phyloP scores from a whole-genome alignment of 371 early-diverging fungal genomes.

The Smittium culicis region DNA sequence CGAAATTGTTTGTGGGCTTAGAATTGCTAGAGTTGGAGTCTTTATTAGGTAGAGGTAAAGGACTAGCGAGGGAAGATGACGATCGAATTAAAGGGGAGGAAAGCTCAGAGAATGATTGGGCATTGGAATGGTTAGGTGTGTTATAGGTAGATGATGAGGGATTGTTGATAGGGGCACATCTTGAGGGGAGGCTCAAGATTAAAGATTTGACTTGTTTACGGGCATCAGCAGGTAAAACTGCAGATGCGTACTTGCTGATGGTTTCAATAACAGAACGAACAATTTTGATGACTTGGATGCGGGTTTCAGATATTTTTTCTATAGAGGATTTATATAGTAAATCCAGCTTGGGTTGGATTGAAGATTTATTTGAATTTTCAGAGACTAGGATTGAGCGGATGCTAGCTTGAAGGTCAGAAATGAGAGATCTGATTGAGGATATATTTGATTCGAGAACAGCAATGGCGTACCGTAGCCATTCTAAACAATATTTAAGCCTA shows the following conservation, averaged over 20 bases:
- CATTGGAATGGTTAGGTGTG: too few species aligned
- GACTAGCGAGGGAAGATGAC: conserved; percentile 5
- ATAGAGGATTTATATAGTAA: conserved; percentile 13
- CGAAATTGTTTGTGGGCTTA: neutral
- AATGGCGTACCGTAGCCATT: conserved; percentile 74
- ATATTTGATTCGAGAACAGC: conserved; percentile 71
- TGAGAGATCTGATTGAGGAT: conserved; percentile 44
- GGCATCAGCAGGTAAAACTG: conserved; percentile 73
- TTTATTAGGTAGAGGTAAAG: neutral
- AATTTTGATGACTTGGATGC: conserved; percentile 71
- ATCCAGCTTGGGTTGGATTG: conserved; percentile 14
- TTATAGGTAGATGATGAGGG: too few species aligned
- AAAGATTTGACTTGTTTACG: conserved; percentile 67
- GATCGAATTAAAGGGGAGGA: conserved; percentile 13
- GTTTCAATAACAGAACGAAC: conserved; percentile 77
- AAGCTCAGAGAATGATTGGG: conserved; percentile 13
- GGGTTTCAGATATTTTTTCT: conserved; percentile 38
- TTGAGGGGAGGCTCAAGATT: conserved; percentile 68
- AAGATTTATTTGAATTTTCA: conserved; percentile 16
- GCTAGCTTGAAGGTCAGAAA: conserved; percentile 35
- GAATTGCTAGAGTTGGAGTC: neutral
- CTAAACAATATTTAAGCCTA: conserved; percentile 59
- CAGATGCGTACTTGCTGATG: conserved; percentile 71
- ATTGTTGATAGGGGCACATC: conserved; percentile 55
- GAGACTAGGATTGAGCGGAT: conserved; percentile 21